These are phyloP conservation scores for Groenewaldozyma salmanticensis DNA, from an alignment of 805 yeast species.

Conservation along the genomic window DNA sequence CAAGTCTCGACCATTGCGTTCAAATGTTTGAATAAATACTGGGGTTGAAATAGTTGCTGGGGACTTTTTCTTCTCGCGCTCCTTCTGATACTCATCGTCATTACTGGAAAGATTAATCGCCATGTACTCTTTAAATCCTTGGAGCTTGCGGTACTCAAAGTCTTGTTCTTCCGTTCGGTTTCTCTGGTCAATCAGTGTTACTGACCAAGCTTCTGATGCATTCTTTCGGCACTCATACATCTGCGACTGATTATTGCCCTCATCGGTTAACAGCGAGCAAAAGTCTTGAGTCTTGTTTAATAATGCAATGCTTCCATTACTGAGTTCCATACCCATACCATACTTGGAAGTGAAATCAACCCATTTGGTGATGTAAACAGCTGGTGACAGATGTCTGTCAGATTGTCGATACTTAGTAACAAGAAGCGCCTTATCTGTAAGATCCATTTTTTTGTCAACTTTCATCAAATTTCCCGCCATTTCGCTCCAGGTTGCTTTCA, in stretches of 20 bases:
- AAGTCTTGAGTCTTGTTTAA: conserved; percentile 41
- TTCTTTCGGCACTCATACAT: too few species aligned
- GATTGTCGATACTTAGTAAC: neutral
- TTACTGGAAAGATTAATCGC: neutral
- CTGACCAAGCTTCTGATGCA: neutral
- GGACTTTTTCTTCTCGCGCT: too few species aligned
- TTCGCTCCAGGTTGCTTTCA: neutral
- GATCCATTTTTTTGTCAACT: neutral
- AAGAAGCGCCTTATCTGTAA: neutral
- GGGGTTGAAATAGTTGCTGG: too few species aligned
- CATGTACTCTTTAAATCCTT: neutral
- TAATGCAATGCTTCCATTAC: conserved; percentile 49
- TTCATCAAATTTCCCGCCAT: neutral
- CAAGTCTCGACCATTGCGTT: conserved; percentile 35
- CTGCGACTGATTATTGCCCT: neutral
- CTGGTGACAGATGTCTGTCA: conserved; percentile 3
- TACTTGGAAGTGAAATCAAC: conserved; percentile 94
- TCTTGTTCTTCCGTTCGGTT: neutral
- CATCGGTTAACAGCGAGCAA: neutral
- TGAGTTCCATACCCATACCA: conserved; percentile 88
- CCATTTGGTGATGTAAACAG: conserved; percentile 78
- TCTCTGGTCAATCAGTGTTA: neutral
- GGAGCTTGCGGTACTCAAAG: neutral
- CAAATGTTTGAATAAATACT: neutral
- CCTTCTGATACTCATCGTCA: neutral